Conservation (phyloP, 1,284 basidiomycete species). For the Coniferiporia sulphurascens region DNA sequence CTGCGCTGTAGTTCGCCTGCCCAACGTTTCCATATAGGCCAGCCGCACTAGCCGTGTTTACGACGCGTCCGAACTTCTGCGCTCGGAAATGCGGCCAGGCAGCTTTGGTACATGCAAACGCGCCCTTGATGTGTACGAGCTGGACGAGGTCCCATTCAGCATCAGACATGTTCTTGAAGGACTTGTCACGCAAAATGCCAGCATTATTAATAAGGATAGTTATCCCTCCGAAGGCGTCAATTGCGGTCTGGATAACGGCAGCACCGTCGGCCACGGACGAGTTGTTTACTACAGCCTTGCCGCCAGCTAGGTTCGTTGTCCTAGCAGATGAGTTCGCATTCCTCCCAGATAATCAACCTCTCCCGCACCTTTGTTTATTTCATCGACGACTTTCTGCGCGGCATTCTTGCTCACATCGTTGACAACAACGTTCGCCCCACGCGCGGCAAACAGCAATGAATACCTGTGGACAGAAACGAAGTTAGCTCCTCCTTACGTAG, state of each 20-base stretch:
- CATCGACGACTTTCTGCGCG: conserved; percentile 89
- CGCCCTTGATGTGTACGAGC: conserved; percentile 92
- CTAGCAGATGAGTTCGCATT: background rate
- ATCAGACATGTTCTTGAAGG: conserved; percentile 91
- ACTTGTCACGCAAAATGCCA: conserved; percentile 68
- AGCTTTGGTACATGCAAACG: conserved; percentile 93
- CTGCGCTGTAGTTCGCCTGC: conserved; percentile 90
- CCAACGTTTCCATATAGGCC: conserved; percentile 93
- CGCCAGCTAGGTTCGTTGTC: conserved; percentile 55
- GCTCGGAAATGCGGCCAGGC: conserved; percentile 95
- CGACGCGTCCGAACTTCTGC: conserved; percentile 89
- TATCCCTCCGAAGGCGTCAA: conserved; percentile 83
- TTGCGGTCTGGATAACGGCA: conserved; percentile 82
- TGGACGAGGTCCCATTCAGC: conserved; percentile 84
- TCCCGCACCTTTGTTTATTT: conserved; percentile 75
- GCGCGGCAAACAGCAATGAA: conserved; percentile 83
- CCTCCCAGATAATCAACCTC: background rate
- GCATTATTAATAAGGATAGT: conserved; percentile 95
- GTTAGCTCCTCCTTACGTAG: conserved; percentile 1
- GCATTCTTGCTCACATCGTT: conserved; percentile 90
- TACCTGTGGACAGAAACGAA: conserved; percentile 51
- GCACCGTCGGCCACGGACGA: conserved; percentile 88
- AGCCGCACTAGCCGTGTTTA: conserved; percentile 90
- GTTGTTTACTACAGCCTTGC: conserved; percentile 82
- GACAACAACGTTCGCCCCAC: conserved; percentile 92